Conservation (phyloP, 257 asterid species). For the Solanum ossicruentum region DNA sequence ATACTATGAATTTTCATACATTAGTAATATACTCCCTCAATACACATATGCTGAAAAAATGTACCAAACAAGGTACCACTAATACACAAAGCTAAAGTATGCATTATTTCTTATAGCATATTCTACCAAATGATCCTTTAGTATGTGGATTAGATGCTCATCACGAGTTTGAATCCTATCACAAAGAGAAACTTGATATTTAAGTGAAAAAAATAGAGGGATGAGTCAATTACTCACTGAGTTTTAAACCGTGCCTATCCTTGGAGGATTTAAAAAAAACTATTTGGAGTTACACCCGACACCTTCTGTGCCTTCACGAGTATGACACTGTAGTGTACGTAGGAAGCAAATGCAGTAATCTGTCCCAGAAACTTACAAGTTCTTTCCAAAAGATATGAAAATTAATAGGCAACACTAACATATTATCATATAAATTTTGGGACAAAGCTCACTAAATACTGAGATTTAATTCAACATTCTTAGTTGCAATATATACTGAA, state of each 20-base stretch:
- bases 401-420: not conserved
- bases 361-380: not conserved
- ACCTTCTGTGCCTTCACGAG: slow-evolving; percentile 2
- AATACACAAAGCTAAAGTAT: no score
- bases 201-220: not conserved
- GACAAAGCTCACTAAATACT: not conserved
- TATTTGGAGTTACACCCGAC: not conserved
- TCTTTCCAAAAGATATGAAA: not conserved
- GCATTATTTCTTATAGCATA: no score
- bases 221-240: not conserved
- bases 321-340: slow-evolving; percentile 11
- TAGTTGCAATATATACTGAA: not conserved
- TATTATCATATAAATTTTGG: not conserved
- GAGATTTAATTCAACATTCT: not conserved
- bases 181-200: not conserved
- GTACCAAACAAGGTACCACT: no score
- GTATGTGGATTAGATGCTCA: not conserved
- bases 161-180: not conserved
- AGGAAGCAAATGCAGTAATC: slow-evolving; percentile 15
- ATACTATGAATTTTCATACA: no score
- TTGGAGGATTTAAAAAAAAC: not conserved
- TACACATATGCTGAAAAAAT: no score
- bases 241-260: not conserved
- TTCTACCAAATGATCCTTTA: no score
- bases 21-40: no score